These are phyloP conservation scores for Mycena vulgaris DNA, from an alignment of 768 basidiomycete species.

Conservation along the genomic window DNA sequence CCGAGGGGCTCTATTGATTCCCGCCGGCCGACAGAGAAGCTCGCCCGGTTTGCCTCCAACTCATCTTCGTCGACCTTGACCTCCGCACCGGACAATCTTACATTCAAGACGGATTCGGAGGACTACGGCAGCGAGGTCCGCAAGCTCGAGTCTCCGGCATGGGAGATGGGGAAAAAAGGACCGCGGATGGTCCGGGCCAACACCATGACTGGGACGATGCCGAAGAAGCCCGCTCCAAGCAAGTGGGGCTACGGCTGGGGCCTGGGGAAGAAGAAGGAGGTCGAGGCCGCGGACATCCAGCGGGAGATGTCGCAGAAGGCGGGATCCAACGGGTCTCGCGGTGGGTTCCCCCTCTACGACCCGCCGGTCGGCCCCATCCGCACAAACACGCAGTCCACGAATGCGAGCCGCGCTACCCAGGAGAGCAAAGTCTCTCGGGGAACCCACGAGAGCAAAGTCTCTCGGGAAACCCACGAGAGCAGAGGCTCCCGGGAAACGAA, in stretches of 20 bases:
- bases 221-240: slow-evolving; percentile 60
- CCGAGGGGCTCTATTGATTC: slow-evolving; percentile 37
- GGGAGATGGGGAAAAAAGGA: slow-evolving; percentile 54
- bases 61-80: slow-evolving; percentile 62
- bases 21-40: slow-evolving; percentile 48
- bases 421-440: slow-evolving; percentile 35
- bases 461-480: slow-evolving; percentile 17
- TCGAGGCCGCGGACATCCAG: slow-evolving; percentile 55
- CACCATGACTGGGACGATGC: slow-evolving; percentile 73
- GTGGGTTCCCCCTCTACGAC: slow-evolving; percentile 56
- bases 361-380: slow-evolving; percentile 52
- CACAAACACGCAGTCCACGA: slow-evolving; percentile 56
- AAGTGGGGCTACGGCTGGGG: slow-evolving; percentile 85
- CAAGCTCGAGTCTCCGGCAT: slow-evolving; percentile 53
- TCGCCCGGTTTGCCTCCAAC: slow-evolving; percentile 59
- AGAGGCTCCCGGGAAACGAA: slow-evolving; percentile 29
- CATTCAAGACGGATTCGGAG: slow-evolving; percentile 75
- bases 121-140: slow-evolving; percentile 60
- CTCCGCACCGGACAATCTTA: slow-evolving; percentile 62
- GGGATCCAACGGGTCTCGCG: slow-evolving; percentile 47
- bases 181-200: slow-evolving; percentile 64
- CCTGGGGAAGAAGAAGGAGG: slow-evolving; percentile 67
- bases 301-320: slow-evolving; percentile 48
- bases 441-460: slow-evolving; percentile 30
- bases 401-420: slow-evolving; percentile 48